Base-by-base conservation (phyloP, 352 stramenopile genomes). In the Globisporangium ultimum region DNA sequence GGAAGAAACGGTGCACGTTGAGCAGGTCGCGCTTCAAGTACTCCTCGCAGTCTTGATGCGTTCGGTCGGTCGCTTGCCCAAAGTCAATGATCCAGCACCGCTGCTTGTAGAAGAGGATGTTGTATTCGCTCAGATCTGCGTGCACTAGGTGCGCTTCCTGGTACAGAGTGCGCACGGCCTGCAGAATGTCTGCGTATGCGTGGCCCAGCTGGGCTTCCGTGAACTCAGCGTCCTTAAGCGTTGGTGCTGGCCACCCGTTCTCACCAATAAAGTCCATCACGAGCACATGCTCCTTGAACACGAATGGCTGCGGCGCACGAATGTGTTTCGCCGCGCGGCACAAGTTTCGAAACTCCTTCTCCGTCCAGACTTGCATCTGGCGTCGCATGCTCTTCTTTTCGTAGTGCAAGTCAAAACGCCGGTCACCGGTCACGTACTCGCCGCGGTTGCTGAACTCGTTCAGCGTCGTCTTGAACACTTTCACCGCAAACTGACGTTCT, bases 21-120 rank as follows among this genome's bases (percentile, higher is more conserved):
- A 70, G 61, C 18, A 97, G 61, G 69, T 98, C 91, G 22, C 89
- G 78, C 28, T 63, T 55, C 15, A 98, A 50, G 6, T 88, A 78
- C 46, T 78, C 71, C 47, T 79, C 59, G 9, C 80, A 84, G 36
- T 82, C 66, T 1, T 88, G 87, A 51, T 97, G 91, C 3, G 74
- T 83, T 6, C 72, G 63, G 63, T 97, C 88, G 24, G 97, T 82
- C 9, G 88, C 80, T 63, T 98, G 91, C 1, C 86, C 88, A 77
- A 98, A 97, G 65, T 98, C 91, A 64, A 98, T 97, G 13, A 98
- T 84, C 86, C 64, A 97, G 61, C 71, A 74, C 53, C 66, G 78
- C 46, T 78, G 76, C 66, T 77, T 83, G 50, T 61, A 70, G 28
- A 90, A 82, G 13, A 97, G 67, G 18, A 98, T 88, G 64, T 98